Conservation (phyloP, 2,329 filamentous ascomycete species). For the Pseudocercospora fuligena region DNA sequence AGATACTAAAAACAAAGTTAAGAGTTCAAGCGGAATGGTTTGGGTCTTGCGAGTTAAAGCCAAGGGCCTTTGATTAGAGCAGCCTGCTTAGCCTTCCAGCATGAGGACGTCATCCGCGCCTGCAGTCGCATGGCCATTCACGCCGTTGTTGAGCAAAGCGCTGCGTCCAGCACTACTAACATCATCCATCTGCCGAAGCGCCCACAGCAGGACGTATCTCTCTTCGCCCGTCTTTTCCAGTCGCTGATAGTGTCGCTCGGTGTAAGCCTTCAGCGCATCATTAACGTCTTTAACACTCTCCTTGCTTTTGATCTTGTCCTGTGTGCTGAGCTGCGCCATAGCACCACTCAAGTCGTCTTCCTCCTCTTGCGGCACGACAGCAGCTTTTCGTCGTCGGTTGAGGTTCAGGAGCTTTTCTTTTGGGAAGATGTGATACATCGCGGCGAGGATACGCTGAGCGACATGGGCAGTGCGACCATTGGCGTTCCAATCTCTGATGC, state of each 20-base stretch:
- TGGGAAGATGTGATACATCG: constrained; percentile 79
- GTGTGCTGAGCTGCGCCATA: constrained; percentile 40
- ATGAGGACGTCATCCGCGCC: constrained; percentile 29
- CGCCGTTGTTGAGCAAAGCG: constrained; percentile 18
- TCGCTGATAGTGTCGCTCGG: constrained; percentile 87
- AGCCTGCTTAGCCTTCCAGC: constrained; percentile 21
- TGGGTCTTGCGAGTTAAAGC: too few relatives aligned
- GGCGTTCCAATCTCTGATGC: constrained; percentile 95
- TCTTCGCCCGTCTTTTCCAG: constrained; percentile 91
- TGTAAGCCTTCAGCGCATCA: constrained; percentile 86
- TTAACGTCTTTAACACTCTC: constrained; percentile 80
- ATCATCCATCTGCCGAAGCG: constrained; percentile 88
- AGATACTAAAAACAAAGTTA: too few relatives aligned
- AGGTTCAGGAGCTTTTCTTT: constrained; percentile 70
- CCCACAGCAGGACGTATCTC: constrained; percentile 93
- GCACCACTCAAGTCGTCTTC: constrained; percentile 38
- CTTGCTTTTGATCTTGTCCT: constrained; percentile 48
- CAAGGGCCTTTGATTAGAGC: too few relatives aligned
- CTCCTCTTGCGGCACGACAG: constrained; percentile 28
- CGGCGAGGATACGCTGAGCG: constrained; percentile 82
- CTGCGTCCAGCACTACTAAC: constrained; percentile 44
- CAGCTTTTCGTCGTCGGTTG: constrained; percentile 40
- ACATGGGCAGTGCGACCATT: constrained; percentile 85
- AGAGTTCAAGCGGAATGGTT: too few relatives aligned
- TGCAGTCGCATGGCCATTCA: constrained; percentile 17